Percentiles rank a stretch among this genome's conserved stretches.
phyloP scores from a whole-genome alignment of 805 yeast species.

The Wickerhamiella kazuoi region DNA sequence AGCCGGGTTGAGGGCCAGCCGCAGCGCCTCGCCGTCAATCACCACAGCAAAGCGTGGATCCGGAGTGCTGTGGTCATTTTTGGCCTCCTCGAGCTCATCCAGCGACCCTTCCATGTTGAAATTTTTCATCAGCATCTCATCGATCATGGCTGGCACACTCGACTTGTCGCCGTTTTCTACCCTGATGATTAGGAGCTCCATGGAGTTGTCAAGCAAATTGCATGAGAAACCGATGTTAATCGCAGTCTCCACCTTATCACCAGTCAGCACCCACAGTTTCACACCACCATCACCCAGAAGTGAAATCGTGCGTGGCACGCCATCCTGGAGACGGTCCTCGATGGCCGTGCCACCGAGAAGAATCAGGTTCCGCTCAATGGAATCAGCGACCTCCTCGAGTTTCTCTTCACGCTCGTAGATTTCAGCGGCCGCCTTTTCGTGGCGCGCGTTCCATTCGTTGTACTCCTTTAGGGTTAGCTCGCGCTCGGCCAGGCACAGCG shows the following conservation, averaged over 20 bases:
- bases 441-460: conserved; percentile 36
- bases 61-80: conserved; percentile 48
- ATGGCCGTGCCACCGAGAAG: conserved; percentile 71
- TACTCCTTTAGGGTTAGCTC: conserved; percentile 32
- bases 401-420: conserved; percentile 43
- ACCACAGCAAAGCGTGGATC: conserved; percentile 40
- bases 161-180: conserved; percentile 19
- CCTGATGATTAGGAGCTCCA: conserved; percentile 47
- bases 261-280: conserved; percentile 71
- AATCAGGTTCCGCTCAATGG: conserved; percentile 39
- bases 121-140: conserved; percentile 32
- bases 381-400: conserved; percentile 41
- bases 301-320: conserved; percentile 62
- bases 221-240: conserved; percentile 75
- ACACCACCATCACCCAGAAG: conserved; percentile 57
- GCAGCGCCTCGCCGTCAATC: conserved; percentile 58
- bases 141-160: conserved; percentile 22
- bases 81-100: conserved; percentile 35
- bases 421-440: conserved; percentile 40
- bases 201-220: conserved; percentile 49
- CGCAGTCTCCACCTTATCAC: conserved; percentile 78
- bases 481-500: conserved; percentile 55
- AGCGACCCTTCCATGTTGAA: conserved; percentile 32
- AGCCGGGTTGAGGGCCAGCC: conserved; percentile 29
- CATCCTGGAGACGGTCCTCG: conserved; percentile 64